These are phyloP conservation scores for Paramarasmius palmivorus DNA, from an alignment of 1,284 basidiomycete species.

Conservation along the genomic window DNA sequence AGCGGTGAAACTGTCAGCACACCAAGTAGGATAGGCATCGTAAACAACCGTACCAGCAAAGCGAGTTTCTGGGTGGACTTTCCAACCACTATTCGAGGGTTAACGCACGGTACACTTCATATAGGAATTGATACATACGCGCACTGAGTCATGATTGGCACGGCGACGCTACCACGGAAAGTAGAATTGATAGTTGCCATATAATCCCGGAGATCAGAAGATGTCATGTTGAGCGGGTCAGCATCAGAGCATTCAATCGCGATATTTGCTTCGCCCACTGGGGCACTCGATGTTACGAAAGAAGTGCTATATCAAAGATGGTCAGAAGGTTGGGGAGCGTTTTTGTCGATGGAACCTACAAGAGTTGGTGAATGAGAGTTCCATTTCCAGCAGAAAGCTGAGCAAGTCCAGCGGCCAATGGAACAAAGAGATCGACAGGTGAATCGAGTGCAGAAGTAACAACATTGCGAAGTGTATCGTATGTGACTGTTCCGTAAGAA, in stretches of 20 bases:
- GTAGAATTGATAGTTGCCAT: slow-evolving; percentile 1
- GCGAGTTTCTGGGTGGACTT: slow-evolving; percentile 23
- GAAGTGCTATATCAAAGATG: not conserved
- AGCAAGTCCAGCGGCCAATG: slow-evolving; percentile 37
- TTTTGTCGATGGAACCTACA: too few species aligned
- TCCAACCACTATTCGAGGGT: slow-evolving; percentile 29
- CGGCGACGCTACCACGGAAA: not conserved
- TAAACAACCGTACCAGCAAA: slow-evolving; percentile 30
- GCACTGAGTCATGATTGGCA: slow-evolving; percentile 2
- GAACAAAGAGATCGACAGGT: slow-evolving; percentile 29
- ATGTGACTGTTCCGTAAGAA: slow-evolving; percentile 6
- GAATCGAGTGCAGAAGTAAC: slow-evolving; percentile 36
- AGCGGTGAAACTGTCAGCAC: not conserved
- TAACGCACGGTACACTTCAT: not conserved
- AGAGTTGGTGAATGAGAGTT: slow-evolving; percentile 26
- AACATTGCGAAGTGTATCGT: slow-evolving; percentile 22
- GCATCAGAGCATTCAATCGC: not conserved
- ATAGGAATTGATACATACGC: not conserved
- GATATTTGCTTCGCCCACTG: not conserved
- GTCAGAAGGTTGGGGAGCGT: too few species aligned
- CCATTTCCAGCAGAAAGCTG: slow-evolving; percentile 37
- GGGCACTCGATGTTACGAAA: slow-evolving; percentile 3
- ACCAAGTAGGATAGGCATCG: too few species aligned
- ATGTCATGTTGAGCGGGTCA: not conserved
- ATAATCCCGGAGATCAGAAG: not conserved